Base-by-base conservation (phyloP, 2,329 filamentous ascomycete genomes). In the Aureobasidium sp. region DNA sequence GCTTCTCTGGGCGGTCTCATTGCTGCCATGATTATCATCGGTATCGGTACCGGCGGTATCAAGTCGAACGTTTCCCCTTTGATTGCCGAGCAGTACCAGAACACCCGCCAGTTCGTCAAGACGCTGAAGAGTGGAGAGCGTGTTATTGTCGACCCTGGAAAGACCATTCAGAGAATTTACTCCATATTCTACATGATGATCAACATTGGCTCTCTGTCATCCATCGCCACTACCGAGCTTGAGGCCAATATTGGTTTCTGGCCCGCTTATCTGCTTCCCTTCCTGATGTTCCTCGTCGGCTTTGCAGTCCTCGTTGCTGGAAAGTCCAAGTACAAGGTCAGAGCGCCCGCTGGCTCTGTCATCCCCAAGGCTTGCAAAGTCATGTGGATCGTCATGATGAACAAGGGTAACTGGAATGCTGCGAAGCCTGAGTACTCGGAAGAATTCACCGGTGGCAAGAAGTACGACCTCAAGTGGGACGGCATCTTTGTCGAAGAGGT, bases 21-120 rank as follows among this genome's bases (percentile, higher is more conserved):
- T 2, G 74, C 85, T 34, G 84, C 84, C 27, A 79, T 89, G 66
- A 73, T 89, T 48, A 81, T 91, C 69, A 83, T 91, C 70, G 87
- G 87, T n/a, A 73, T 90, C 34, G 89, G 89, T 47, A 90, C 88
- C 1, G 89, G 89, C 65, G 87, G 89, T 69, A 91, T 92, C 82
- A 93, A 92, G 78, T 84, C 87, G 65, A 92, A 92, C 70, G 88
- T 92, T 47, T 76, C 76, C 11, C 78, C 78, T 2, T 65, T 80
- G 31, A 79, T 80, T 62, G 78, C 78, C 9, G 78, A 80, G 65
- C 78, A 80, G 67, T 77, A 79, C 53, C 71, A 70, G 8, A 72
- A 72, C n/a, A 75, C 71, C 25, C 74, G 70, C 27, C 74, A 75
- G 27, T 75, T 74, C 56, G 68, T 80, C 62, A 76, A 72, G 63